phyloP scores from a whole-genome alignment of 768 basidiomycete species.

The Daedalea quercina region DNA sequence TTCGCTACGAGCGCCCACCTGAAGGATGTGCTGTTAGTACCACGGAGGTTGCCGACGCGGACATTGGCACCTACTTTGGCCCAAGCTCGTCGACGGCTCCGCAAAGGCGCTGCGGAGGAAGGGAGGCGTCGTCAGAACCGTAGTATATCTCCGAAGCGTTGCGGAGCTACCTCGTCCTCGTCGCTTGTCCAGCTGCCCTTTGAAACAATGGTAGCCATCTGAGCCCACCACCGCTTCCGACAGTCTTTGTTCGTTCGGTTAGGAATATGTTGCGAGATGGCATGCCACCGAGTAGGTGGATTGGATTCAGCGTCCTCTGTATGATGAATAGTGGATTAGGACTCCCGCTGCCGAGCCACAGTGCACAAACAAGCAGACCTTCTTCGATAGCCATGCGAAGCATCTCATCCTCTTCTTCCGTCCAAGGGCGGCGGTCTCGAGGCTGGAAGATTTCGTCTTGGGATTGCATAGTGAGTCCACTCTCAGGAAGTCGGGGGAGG shows the following conservation, averaged over 20 bases:
- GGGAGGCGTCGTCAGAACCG: not conserved
- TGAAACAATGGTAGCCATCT: slow-evolving; percentile 56
- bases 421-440: slow-evolving; percentile 16
- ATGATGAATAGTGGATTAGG: not conserved
- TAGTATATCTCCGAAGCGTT: not conserved
- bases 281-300: slow-evolving; percentile 57
- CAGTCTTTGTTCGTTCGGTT: slow-evolving; percentile 61
- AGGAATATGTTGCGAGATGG: slow-evolving; percentile 55
- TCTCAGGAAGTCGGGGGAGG: not conserved
- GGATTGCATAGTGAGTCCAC: slow-evolving; percentile 6
- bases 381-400: slow-evolving; percentile 14
- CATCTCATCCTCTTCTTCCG: slow-evolving; percentile 16
- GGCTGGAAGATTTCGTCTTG: slow-evolving; percentile 10
- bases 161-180: slow-evolving; percentile 36
- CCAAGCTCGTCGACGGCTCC: slow-evolving; percentile 52
- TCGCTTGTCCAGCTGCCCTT: slow-evolving; percentile 59
- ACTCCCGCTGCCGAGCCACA: not conserved
- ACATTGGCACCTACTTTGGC: slow-evolving; percentile 19
- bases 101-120: slow-evolving; percentile 29
- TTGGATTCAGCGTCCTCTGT: slow-evolving; percentile 50
- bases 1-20: slow-evolving; percentile 56
- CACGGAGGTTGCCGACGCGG: not conserved
- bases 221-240: slow-evolving; percentile 57
- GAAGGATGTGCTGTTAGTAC: not conserved
- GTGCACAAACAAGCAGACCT: slow-evolving; percentile 6